phyloP scores from a whole-genome alignment of 2,329 filamentous ascomycete genomes.

The Phyllosticta citrichinensis region DNA sequence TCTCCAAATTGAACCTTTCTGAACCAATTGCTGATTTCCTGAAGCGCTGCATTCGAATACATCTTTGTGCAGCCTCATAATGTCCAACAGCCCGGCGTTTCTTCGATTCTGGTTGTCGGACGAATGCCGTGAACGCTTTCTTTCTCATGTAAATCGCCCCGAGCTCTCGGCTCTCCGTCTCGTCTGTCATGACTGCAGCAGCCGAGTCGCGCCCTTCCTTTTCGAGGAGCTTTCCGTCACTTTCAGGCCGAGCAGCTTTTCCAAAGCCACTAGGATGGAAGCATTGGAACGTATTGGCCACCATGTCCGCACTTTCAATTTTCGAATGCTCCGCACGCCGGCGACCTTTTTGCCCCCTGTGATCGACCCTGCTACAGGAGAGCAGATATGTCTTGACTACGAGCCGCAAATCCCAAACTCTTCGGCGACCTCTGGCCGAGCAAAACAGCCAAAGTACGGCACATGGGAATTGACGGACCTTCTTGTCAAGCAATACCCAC shows the following conservation, averaged over 20 bases:
- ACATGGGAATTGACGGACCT: slow-evolving; percentile 70
- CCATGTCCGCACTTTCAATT: slow-evolving; percentile 68
- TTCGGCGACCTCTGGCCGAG: slow-evolving; percentile 45
- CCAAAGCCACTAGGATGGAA: slow-evolving; percentile 59
- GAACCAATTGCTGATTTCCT: slow-evolving; percentile 3
- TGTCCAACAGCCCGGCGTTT: slow-evolving; percentile 39
- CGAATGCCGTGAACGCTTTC: slow-evolving; percentile 34
- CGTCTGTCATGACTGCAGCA: slow-evolving; percentile 59
- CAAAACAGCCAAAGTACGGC: slow-evolving; percentile 63
- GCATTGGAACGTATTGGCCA: slow-evolving; percentile 69
- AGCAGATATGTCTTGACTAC: slow-evolving; percentile 73
- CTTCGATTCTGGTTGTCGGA: slow-evolving; percentile 42
- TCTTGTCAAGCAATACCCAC: slow-evolving; percentile 76
- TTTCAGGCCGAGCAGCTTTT: slow-evolving; percentile 67
- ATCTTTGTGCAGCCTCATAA: slow-evolving; percentile 39
- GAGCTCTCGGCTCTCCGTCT: slow-evolving; percentile 47
- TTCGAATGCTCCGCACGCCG: slow-evolving; percentile 65
- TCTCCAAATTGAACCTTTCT: slow-evolving; percentile 16
- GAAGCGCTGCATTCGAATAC: slow-evolving; percentile 35
- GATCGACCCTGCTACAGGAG: slow-evolving; percentile 64
- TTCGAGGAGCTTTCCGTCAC: slow-evolving; percentile 61
- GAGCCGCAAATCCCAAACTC: slow-evolving; percentile 57
- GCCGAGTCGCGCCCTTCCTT: slow-evolving; percentile 57
- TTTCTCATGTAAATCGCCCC: slow-evolving; percentile 30
- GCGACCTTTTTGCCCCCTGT: slow-evolving; percentile 79